Evolutionary conservation across 106 monocot species (phyloP), one percentile per base, ranked within the genome.

Genomic region (Dioscorea dumetorum): DNA sequence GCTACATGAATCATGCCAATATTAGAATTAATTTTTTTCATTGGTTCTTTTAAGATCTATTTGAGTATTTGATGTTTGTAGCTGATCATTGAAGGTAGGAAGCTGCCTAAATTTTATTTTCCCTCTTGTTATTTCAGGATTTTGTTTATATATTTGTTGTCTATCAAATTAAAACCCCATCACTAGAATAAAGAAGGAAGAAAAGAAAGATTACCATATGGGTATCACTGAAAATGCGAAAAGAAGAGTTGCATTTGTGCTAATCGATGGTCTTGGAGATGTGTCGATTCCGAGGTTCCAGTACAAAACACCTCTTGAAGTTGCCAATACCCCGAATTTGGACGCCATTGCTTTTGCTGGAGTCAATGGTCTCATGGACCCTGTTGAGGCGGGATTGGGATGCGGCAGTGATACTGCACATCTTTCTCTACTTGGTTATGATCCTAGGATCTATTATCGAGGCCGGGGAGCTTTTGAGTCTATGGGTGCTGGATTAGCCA

Each of bases 401-500:
- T 97, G 97, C 68, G 88, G 97, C 10, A 97, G 97, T 61, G 97
- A 97, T 59, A 97, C 97, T 4, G 91, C 97, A 17, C 97, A 92
- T 68, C 86, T 97, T 34, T 97, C 97, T 72, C 48, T 97, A 11
- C 68, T 97, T 52, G 97, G 97, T 3, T 97, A 97, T 74, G 86
- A 97, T 66, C 97, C 97, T 0, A 82, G 91, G 64, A 70, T 87
- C 59, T 97, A 92, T 62, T 97, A 97, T 58, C 79, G 91, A 17
- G 97, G 97, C 24, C 70, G 97, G 58, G 97, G 97, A 53, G 91
- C 97, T 24, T 97, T 92, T 62, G 97, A 97, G 74, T 97, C 97
- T 11, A 97, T 97, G 97, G 97, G 91, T 51, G 89, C 97, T 50
- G 97, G 97, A 17, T 72, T 97, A 76, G 91, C 91, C 60, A 97